phyloP scores from a whole-genome alignment of 805 yeast genomes.

The Metschnikowia orientalis region DNA sequence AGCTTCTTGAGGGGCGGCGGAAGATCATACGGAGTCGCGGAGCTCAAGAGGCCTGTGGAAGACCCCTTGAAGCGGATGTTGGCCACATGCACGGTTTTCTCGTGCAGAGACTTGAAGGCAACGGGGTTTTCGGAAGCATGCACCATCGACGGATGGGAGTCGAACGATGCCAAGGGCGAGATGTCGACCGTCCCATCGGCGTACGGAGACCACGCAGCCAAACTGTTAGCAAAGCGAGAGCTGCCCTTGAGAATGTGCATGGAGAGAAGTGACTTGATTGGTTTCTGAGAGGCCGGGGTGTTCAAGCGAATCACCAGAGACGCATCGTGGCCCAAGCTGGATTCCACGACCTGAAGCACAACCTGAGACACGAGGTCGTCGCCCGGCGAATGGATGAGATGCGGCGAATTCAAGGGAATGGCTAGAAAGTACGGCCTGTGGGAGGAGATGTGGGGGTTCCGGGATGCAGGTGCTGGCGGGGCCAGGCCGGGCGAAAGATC shows the following conservation, averaged over 20 bases:
- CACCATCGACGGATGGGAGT: conserved; percentile 37
- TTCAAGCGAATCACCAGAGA: conserved; percentile 36
- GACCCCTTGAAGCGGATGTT: conserved; percentile 62
- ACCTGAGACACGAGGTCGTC: conserved; percentile 43
- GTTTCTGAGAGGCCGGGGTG: conserved; percentile 35
- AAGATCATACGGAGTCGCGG: conserved; percentile 39
- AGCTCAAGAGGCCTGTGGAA: conserved; percentile 28
- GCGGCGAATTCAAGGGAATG: conserved; percentile 63
- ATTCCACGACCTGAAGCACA: conserved; percentile 57
- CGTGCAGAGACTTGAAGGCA: conserved; percentile 10
- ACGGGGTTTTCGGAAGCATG: conserved; percentile 7
- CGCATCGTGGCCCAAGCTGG: conserved; percentile 44
- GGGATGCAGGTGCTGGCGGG: not conserved
- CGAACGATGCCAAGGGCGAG: conserved; percentile 51
- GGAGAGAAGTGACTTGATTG: conserved; percentile 45
- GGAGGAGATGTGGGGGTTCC: conserved; percentile 44
- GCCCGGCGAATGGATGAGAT: conserved; percentile 53
- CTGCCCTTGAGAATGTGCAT: conserved; percentile 57
- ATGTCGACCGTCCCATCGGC: conserved; percentile 65
- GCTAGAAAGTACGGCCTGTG: conserved; percentile 63
- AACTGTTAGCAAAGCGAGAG: conserved; percentile 55
- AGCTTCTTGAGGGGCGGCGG: conserved; percentile 20
- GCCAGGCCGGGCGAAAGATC: conserved; percentile 34
- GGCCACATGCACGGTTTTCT: conserved; percentile 40
- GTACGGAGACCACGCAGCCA: conserved; percentile 72